Evolutionary conservation across 345 rosid species (phyloP).

Genomic region (Moricandia moricandioides): DNA sequence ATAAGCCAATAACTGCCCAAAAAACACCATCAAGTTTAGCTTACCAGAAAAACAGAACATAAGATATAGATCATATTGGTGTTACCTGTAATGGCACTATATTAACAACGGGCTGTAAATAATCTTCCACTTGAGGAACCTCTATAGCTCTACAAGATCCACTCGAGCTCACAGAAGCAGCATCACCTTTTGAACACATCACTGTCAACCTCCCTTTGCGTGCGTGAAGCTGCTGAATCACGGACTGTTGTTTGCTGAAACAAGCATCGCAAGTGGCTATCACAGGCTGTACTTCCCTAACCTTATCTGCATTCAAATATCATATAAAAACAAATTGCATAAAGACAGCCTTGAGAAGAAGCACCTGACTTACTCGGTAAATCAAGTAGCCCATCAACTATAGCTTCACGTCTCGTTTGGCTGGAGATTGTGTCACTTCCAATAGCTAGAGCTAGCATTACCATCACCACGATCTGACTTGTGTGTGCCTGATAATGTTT

Average conservation of each 20-base stretch:
- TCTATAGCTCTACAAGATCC: constrained; percentile 73
- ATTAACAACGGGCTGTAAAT: constrained; percentile 87
- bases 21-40: background rate
- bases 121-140: constrained; percentile 90
- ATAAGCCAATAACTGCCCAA: constrained; percentile 73
- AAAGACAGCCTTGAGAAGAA: background rate
- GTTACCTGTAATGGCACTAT: constrained; percentile 82
- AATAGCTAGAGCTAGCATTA: constrained; percentile 89
- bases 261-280: constrained; percentile 88
- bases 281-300: constrained; percentile 80
- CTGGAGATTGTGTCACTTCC: constrained; percentile 83
- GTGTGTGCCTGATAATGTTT: constrained; percentile 99
- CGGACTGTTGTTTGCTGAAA: constrained; percentile 92
- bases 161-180: constrained; percentile 69
- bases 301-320: constrained; percentile 53
- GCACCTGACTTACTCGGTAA: constrained; percentile 64
- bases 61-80: background rate
- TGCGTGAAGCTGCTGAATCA: constrained; percentile 93
- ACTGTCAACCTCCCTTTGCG: constrained; percentile 83
- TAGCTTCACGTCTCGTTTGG: constrained; percentile 76
- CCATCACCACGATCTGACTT: constrained; percentile 97
- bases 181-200: constrained; percentile 80
- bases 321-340: background rate
- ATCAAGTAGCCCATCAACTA: constrained; percentile 82
- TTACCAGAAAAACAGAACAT: constrained; percentile 7